Evolutionary conservation across 805 yeast species (phyloP).

Genomic region (Candida fluviatilis): DNA sequence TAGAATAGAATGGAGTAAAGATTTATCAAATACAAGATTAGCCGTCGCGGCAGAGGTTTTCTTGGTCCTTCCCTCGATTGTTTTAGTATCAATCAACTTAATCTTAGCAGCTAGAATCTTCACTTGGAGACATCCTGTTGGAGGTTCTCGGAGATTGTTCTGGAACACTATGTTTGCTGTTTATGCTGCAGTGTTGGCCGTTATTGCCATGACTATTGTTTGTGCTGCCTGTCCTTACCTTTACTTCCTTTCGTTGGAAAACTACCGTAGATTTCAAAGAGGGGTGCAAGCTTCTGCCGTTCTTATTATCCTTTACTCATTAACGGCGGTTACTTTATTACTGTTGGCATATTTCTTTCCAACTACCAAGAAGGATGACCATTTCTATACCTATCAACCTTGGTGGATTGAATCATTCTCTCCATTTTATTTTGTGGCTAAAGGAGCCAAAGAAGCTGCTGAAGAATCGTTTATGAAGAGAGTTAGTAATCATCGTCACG

Average conservation of each 20-base stretch:
- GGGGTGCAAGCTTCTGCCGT: conserved; percentile 45
- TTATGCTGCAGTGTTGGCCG: conserved; percentile 51
- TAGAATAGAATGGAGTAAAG: conserved; percentile 57
- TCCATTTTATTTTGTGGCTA: conserved; percentile 55
- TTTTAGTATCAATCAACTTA: conserved; percentile 55
- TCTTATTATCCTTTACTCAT: conserved; percentile 43
- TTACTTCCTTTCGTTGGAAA: conserved; percentile 45
- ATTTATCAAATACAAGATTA: conserved; percentile 38
- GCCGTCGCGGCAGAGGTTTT: conserved; percentile 60
- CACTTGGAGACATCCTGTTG: conserved; percentile 74
- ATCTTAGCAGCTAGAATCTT: conserved; percentile 68
- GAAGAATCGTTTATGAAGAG: conserved; percentile 39
- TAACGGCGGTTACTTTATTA: conserved; percentile 48
- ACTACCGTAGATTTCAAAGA: conserved; percentile 48
- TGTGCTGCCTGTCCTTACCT: conserved; percentile 59
- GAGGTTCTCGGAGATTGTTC: conserved; percentile 51
- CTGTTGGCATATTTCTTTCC: conserved; percentile 49
- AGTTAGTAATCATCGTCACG: conserved; percentile 41
- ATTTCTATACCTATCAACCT: conserved; percentile 62
- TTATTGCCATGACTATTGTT: conserved; percentile 65
- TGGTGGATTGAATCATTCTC: conserved; percentile 72
- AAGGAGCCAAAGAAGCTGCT: conserved; percentile 46
- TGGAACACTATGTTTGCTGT: conserved; percentile 47
- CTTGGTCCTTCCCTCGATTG: conserved; percentile 52
- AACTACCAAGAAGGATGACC: conserved; percentile 48